A percentile compares a stretch with the other conserved stretches of the same genome.
Evolutionary conservation across 129 eudicot genomes (phyloP).

Genomic region (Flaveria linearis): DNA sequence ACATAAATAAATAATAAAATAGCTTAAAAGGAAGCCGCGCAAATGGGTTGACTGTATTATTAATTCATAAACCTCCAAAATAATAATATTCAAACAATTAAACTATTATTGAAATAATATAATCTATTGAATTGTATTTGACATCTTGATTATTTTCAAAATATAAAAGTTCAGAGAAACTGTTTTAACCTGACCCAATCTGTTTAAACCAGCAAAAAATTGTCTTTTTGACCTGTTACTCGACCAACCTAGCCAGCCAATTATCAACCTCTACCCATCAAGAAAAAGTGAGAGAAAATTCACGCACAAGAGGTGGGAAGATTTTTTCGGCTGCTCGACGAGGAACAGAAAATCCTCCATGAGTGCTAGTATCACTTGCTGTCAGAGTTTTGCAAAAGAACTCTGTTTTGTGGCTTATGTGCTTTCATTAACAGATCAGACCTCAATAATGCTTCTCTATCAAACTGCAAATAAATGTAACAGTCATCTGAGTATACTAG

Average conservation of each 20-base stretch:
- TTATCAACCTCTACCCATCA: not conserved
- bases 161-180: not conserved
- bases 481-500: slow-evolving; percentile 7
- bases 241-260: not conserved
- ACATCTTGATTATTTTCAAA: not conserved
- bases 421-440: slow-evolving; percentile 76
- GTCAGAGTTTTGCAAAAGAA: slow-evolving; percentile 96
- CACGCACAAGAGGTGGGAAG: slow-evolving; percentile 83
- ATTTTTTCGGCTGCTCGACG: slow-evolving; percentile 98
- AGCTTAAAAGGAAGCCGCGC: not conserved
- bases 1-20: not conserved
- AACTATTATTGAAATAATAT: not conserved
- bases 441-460: slow-evolving; percentile 85
- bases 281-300: not conserved
- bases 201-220: too few relatives aligned
- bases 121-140: not conserved
- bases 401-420: slow-evolving; percentile 85
- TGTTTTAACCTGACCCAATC: not conserved
- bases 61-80: not conserved
- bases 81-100: not conserved
- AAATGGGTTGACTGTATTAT: not conserved
- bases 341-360: slow-evolving; percentile 99
- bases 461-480: slow-evolving; percentile 58
- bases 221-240: too few relatives aligned
- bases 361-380: slow-evolving; percentile 98